Evolutionary conservation across 1,284 basidiomycete genomes (phyloP).

Genomic region (Tremellales sp.): DNA sequence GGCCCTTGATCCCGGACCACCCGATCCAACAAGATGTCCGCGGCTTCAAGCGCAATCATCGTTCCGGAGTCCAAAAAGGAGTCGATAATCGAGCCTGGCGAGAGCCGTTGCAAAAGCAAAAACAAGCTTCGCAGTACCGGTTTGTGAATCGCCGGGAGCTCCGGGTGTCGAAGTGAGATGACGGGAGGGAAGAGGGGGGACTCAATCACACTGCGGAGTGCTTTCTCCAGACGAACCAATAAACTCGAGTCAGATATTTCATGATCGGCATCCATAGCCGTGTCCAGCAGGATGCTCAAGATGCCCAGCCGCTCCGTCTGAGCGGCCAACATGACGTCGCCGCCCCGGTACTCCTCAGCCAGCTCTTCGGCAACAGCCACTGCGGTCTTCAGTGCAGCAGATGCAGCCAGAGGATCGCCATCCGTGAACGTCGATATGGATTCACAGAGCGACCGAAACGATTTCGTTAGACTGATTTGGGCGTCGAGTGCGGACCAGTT

Average conservation of each 20-base stretch:
- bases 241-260: constrained; percentile 49
- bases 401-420: constrained; percentile 56
- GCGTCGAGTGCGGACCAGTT: constrained; percentile 77
- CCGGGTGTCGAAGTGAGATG: constrained; percentile 65
- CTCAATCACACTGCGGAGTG: constrained; percentile 63
- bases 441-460: constrained; percentile 72
- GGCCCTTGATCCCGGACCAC: constrained; percentile 13
- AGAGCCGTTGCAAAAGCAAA: constrained; percentile 58
- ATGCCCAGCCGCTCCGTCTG: constrained; percentile 72
- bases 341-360: constrained; percentile 65
- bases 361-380: constrained; percentile 64
- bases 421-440: constrained; percentile 63
- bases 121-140: constrained; percentile 74
- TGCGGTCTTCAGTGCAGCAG: constrained; percentile 59
- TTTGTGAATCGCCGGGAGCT: constrained; percentile 71
- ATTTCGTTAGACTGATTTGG: constrained; percentile 67
- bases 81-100: constrained; percentile 25
- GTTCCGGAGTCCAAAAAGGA: constrained; percentile 30
- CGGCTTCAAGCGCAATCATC: constrained; percentile 35
- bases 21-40: constrained; percentile 36
- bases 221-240: constrained; percentile 54
- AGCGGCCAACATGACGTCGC: constrained; percentile 79
- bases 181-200: constrained; percentile 71
- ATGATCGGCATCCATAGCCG: constrained; percentile 56
- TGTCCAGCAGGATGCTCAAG: constrained; percentile 69